Base-by-base conservation (phyloP, 2,329 filamentous ascomycete genomes). In the Ceratocystis ficicola region DNA sequence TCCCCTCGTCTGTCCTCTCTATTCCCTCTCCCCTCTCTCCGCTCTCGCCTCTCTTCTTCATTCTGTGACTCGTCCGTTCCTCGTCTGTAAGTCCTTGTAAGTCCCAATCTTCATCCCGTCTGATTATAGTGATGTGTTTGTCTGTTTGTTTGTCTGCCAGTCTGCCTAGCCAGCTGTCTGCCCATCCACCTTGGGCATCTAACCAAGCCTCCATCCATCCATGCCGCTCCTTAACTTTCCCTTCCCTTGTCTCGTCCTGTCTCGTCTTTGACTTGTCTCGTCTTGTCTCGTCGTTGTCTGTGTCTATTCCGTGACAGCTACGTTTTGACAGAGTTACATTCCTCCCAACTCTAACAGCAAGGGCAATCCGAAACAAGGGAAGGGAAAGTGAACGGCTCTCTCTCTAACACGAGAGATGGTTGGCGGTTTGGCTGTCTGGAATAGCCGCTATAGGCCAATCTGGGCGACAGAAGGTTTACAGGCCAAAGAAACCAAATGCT, bases 251-350 rank as follows among this genome's bases (percentile, higher is more conserved):
- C 22, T 57, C 52, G 52, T 57, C 46, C 22, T 50, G 46, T 50
- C 46, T 50, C 46, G 46, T 50, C 46, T 50, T 12, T 41, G 36
- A 41, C 46, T 50, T 50, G 46, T 50, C 52, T 57, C 22, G 52
- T 30, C 52, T 57, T 57, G 52, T 57, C 52, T 57, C 52, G 52
- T 57, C 52, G 10, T 32, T 57, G 25, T 57, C 52, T 30, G 52
- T 57, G 52, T 57, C 52, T 57, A 57, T 30, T 57, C 28, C 52
- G 52, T 57, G 52, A 57, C 52, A 57, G 52, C 52, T 57, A 28
- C 52, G 52, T 57, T 57, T 57, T 57, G 52, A 57, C 52, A 57
- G 52, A 57, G 52, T 57, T 57, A 57, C 52, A 57, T 57, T 57
- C 25, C 52, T 57, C 52, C 10, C 52, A 30, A 57, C 52, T 57